Conservation (phyloP, 2,329 filamentous ascomycete genomes). For the Dichotomopilus funicola region DNA sequence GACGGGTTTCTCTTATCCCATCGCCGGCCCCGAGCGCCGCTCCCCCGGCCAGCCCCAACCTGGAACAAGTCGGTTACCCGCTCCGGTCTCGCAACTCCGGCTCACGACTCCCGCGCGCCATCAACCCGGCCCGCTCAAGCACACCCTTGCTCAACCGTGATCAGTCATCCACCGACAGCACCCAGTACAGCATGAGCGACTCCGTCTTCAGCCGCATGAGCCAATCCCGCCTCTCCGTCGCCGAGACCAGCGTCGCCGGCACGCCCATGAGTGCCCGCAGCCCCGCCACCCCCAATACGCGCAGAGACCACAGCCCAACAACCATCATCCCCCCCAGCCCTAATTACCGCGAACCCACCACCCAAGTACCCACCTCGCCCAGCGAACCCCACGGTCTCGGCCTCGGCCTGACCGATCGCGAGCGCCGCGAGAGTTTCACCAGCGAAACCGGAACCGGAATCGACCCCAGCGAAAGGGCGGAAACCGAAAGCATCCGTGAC, state of each 20-base stretch:
- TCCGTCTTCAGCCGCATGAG: slow-evolving; percentile 36
- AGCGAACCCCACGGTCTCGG: slow-evolving; percentile 10
- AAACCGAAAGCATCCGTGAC: slow-evolving; percentile 6
- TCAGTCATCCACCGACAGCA: slow-evolving; percentile 36
- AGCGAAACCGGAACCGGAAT: not conserved
- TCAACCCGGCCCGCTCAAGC: slow-evolving; percentile 29
- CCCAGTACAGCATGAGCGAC: slow-evolving; percentile 33
- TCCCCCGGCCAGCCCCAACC: slow-evolving; percentile 13
- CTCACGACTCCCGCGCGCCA: slow-evolving; percentile 34
- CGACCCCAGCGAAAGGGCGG: not conserved
- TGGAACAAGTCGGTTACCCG: slow-evolving; percentile 21
- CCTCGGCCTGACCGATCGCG: slow-evolving; percentile 12
- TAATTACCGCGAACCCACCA: not conserved
- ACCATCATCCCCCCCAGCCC: not conserved
- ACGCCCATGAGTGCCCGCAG: slow-evolving; percentile 22
- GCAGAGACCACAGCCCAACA: too few species aligned
- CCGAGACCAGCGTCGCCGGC: slow-evolving; percentile 28
- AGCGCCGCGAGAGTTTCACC: slow-evolving; percentile 15
- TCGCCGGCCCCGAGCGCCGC: slow-evolving; percentile 1
- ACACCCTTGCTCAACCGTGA: slow-evolving; percentile 33
- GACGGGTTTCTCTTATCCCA: slow-evolving; percentile 12
- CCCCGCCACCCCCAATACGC: slow-evolving; percentile 18
- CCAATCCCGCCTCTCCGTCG: slow-evolving; percentile 24
- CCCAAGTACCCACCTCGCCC: not conserved
- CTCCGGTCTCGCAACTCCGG: slow-evolving; percentile 32